Evolutionary conservation across 805 yeast genomes (phyloP), one percentile per base, ranked within the genome.

Genomic region (Candida odintsovae): DNA sequence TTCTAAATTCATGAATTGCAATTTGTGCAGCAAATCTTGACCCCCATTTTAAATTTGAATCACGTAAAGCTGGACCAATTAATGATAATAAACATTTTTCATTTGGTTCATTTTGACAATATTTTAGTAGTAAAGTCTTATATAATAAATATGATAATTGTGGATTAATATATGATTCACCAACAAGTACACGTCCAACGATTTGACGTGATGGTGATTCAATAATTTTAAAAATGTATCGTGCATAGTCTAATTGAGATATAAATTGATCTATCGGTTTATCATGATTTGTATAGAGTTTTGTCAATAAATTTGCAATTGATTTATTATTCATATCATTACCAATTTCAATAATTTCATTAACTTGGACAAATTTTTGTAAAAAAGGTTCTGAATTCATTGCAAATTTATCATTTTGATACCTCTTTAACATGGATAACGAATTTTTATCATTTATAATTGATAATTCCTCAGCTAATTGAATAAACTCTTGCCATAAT

Each of bases 1-100:
- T 50, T 47, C 77, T 72, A 61, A 83, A 77, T 57, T 83, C 86
- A 35, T 68, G 72, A 3, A 80, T 69, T 0, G 86, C 81, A 22
- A 80, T 68, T 53, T 82, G 87, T 1, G 83, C 68, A 0, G 90
- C 86, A 44, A 65, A 75, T 36, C 70, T 43, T 1, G 65, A 63
- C 10, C 68, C 78, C 87, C 87, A 82, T 16, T 64, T 42, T 3
- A 73, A 43, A 1, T 48, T 38, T 2, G 51, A 36, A 11, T 47
- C 46, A 33, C 60, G 56, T 51, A 66, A 57, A 6, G 83, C 71
- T 0, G 84, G 80, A 1, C 68, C 58, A 26, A 84, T 68, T 22
- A 84, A 63, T 0, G 82, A 75, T 3, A 65, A 48, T 2, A 77
- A 49, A 1, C 69, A 63, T 25, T 50, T 48, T 15, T 59, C 59